Evolutionary conservation across 2,329 filamentous ascomycete species (phyloP).

Genomic region (Alternaria consortialis): DNA sequence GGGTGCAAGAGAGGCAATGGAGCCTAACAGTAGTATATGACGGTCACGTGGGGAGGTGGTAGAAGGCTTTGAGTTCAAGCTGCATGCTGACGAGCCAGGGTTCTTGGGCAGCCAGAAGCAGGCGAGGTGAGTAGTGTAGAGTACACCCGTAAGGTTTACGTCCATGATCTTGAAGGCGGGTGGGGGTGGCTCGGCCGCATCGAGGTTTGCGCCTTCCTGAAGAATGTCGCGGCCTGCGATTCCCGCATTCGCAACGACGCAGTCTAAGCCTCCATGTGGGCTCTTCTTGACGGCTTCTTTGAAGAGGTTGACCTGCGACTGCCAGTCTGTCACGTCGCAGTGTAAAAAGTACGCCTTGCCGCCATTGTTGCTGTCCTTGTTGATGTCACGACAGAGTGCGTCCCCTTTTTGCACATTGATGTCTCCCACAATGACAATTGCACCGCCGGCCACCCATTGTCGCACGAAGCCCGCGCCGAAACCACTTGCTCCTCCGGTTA

Average conservation of each 20-base stretch:
- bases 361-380: conserved; percentile 51
- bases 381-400: conserved; percentile 63
- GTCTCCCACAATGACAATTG: conserved; percentile 71
- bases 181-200: conserved; percentile 57
- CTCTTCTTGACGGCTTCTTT: conserved; percentile 64
- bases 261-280: conserved; percentile 65
- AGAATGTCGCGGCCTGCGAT: conserved; percentile 60
- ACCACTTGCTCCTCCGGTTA: conserved; percentile 53
- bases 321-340: conserved; percentile 73
- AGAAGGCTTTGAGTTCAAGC: conserved; percentile 40
- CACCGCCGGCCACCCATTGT: conserved; percentile 53
- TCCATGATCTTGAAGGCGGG: conserved; percentile 65
- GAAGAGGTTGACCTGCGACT: conserved; percentile 71
- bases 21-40: conserved; percentile 70
- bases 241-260: conserved; percentile 73
- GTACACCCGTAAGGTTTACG: conserved; percentile 70
- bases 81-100: conserved; percentile 53
- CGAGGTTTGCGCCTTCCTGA: conserved; percentile 58
- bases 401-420: conserved; percentile 65
- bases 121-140: conserved; percentile 72
- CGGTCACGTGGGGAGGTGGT: conserved; percentile 57
- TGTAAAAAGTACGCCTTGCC: conserved; percentile 64
- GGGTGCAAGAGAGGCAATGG: conserved; percentile 63
- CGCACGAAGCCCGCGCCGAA: conserved; percentile 52
- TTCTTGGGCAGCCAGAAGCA: conserved; percentile 66